A percentile compares a stretch with the other conserved stretches of the same genome.
phyloP scores from a whole-genome alignment of 176 grass and related monocot genomes.

The Musa troglodytarum region DNA sequence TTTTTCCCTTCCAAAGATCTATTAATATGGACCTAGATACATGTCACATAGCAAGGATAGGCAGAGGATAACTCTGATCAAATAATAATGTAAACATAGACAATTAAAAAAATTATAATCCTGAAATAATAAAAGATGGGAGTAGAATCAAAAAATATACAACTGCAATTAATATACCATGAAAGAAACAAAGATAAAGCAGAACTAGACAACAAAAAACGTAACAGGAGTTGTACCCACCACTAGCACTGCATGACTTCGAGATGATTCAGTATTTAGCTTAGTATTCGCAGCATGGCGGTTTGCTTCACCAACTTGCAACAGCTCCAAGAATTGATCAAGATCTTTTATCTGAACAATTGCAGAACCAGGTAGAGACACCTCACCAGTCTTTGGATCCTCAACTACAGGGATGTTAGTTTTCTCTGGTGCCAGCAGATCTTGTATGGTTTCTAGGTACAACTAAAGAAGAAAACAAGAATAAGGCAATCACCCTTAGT shows the following conservation, averaged over 20 bases:
- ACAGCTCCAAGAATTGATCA: slow-evolving; percentile 62
- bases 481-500: slow-evolving; percentile 18
- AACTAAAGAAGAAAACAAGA: slow-evolving; percentile 44
- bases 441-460: slow-evolving; percentile 88
- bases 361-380: slow-evolving; percentile 69
- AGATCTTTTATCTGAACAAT: slow-evolving; percentile 72
- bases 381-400: slow-evolving; percentile 78
- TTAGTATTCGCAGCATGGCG: slow-evolving; percentile 93
- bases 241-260: slow-evolving; percentile 89
- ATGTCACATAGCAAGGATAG: slow-evolving; percentile 10
- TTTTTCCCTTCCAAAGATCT: slow-evolving; percentile 60
- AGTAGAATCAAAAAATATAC: neutral
- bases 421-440: slow-evolving; percentile 84
- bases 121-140: neutral
- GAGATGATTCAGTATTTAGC: slow-evolving; percentile 97
- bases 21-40: slow-evolving; percentile 63
- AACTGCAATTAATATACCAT: neutral
- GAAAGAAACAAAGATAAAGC: slow-evolving; percentile 5
- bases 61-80: neutral
- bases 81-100: neutral
- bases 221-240: slow-evolving; percentile 24
- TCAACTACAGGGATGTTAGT: slow-evolving; percentile 79
- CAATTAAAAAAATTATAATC: neutral
- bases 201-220: slow-evolving; percentile 9
- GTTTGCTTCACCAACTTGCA: slow-evolving; percentile 85